phyloP scores from a whole-genome alignment of 2,329 filamentous ascomycete genomes.

The Scedosporium minutisporum region DNA sequence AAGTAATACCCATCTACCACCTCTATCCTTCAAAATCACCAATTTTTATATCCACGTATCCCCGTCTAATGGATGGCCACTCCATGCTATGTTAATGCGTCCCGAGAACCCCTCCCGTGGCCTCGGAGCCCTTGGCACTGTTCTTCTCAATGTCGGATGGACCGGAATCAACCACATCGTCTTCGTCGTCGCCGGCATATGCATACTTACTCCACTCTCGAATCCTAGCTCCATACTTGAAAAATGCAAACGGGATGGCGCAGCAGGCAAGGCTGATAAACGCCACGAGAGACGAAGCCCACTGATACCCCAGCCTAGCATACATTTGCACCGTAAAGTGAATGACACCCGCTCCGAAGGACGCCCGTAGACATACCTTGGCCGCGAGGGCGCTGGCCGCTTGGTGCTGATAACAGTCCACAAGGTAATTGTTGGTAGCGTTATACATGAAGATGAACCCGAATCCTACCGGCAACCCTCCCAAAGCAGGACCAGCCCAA shows the following conservation, averaged over 20 bases:
- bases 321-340: conserved; percentile 58
- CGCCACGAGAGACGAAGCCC: conserved; percentile 64
- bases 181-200: background rate
- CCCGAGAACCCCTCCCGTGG: background rate
- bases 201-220: conserved; percentile 6
- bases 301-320: conserved; percentile 57
- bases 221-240: conserved; percentile 49
- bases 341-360: conserved; percentile 65
- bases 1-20: background rate
- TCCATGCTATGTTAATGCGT: background rate
- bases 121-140: background rate
- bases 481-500: conserved; percentile 42
- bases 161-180: background rate
- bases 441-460: conserved; percentile 57
- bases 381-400: conserved; percentile 67
- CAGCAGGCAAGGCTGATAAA: conserved; percentile 65
- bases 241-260: conserved; percentile 68
- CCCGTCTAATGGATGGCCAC: background rate
- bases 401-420: conserved; percentile 65
- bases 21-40: background rate
- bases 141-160: background rate
- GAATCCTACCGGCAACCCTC: conserved; percentile 39
- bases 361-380: conserved; percentile 59
- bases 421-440: conserved; percentile 55
- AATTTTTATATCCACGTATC: background rate